phyloP scores from a whole-genome alignment of 2,329 filamentous ascomycete species.

The Penicillium sp. region DNA sequence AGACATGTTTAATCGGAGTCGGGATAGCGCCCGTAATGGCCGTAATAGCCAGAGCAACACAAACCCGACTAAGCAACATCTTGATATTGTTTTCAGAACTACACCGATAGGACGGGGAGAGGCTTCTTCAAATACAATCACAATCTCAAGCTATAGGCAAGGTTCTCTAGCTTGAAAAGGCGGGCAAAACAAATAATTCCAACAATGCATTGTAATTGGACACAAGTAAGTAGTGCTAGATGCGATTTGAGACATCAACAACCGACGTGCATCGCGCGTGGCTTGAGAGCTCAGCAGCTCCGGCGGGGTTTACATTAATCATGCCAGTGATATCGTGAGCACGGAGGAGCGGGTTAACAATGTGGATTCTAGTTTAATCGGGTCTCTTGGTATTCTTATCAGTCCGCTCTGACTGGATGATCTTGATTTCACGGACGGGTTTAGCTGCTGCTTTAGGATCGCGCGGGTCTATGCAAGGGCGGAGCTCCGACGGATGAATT shows the following conservation, averaged over 20 bases:
- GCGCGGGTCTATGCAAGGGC: constrained; percentile 4
- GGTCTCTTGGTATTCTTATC: constrained; percentile 2
- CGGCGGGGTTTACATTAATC: constrained; percentile 4
- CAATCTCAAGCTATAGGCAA: constrained; percentile 8
- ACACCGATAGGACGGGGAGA: not conserved
- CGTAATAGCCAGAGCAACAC: constrained; percentile 18
- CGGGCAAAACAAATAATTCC: constrained; percentile 2
- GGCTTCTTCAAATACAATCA: constrained; percentile 14
- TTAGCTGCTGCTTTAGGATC: not conserved
- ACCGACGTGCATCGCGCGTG: not conserved
- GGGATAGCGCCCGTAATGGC: constrained; percentile 26
- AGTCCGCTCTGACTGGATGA: constrained; percentile 3
- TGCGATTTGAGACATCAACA: constrained; percentile 11
- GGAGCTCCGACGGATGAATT: constrained; percentile 19
- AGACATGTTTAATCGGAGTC: constrained; percentile 33
- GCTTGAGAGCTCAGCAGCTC: constrained; percentile 7
- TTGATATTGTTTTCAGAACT: not conserved
- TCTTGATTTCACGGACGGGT: not conserved
- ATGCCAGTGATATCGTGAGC: constrained; percentile 1
- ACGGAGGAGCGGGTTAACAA: not conserved
- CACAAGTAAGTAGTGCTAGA: constrained; percentile 10
- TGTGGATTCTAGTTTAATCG: not conserved
- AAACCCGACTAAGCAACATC: constrained; percentile 18
- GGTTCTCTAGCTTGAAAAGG: constrained; percentile 3
- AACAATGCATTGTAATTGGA: constrained; percentile 12